Conservation (phyloP, 495 filamentous ascomycete genomes). For the Penicillium cinerascens region DNA sequence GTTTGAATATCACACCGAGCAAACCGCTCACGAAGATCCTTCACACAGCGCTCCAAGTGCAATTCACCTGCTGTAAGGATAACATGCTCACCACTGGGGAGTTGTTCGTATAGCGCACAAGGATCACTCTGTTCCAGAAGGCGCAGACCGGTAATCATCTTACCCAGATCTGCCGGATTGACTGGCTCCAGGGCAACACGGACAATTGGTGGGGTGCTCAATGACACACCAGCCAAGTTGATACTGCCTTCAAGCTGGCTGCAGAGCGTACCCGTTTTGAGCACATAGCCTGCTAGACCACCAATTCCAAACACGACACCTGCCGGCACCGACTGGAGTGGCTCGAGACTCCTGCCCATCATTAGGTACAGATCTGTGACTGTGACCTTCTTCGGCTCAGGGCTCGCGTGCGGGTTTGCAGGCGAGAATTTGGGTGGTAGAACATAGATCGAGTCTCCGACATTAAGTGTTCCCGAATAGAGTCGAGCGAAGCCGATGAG, state of each 20-base stretch:
- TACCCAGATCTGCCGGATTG: conserved; percentile 82
- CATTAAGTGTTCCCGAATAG: conserved; percentile 83
- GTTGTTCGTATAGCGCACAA: conserved; percentile 91
- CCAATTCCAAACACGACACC: conserved; percentile 96
- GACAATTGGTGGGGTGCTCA: conserved; percentile 82
- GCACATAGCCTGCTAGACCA: conserved; percentile 82
- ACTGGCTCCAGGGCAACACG: conserved; percentile 89
- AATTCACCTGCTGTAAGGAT: conserved; percentile 91
- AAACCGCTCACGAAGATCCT: conserved; percentile 89
- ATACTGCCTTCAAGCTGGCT: conserved; percentile 83
- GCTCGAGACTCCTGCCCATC: conserved; percentile 89
- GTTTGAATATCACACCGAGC: conserved; percentile 94
- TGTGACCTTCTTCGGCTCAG: conserved; percentile 76
- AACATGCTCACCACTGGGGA: conserved; percentile 92
- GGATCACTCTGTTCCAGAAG: conserved; percentile 93
- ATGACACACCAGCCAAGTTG: conserved; percentile 84
- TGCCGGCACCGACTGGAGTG: conserved; percentile 79
- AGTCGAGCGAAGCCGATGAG: conserved; percentile 93
- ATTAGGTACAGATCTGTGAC: conserved; percentile 90
- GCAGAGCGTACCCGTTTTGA: conserved; percentile 94
- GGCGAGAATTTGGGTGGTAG: conserved; percentile 89
- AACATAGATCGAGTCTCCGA: conserved; percentile 89
- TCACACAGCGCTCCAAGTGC: conserved; percentile 90
- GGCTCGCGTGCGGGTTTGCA: conserved; percentile 66
- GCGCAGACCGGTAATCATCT: conserved; percentile 86